Evolutionary conservation across 495 filamentous ascomycete genomes (phyloP).

Genomic region (Sabuloglossum arenarium): DNA sequence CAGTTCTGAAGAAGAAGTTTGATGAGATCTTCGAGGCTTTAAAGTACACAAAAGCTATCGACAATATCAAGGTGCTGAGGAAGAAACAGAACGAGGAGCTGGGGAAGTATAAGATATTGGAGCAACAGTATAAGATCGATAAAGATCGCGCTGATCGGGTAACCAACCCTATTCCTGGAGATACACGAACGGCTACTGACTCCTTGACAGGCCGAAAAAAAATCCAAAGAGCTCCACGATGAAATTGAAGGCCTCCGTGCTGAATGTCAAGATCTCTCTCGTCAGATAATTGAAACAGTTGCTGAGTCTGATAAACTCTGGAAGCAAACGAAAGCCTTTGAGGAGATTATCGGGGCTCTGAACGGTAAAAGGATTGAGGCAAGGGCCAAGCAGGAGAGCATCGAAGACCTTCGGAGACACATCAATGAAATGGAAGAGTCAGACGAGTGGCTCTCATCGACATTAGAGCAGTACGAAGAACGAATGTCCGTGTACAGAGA

Average conservation of each 20-base stretch:
- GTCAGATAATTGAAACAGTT: constrained; percentile 32
- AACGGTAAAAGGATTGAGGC: constrained; percentile 54
- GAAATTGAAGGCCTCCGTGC: constrained; percentile 51
- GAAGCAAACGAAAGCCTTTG: constrained; percentile 37
- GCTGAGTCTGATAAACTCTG: constrained; percentile 35
- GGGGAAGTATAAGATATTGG: constrained; percentile 42
- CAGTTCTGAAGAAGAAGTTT: constrained; percentile 70
- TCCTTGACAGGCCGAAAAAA: constrained; percentile 30
- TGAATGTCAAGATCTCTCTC: constrained; percentile 33
- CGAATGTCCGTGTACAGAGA: constrained; percentile 40
- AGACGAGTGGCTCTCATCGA: constrained; percentile 55
- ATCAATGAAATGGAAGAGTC: constrained; percentile 57
- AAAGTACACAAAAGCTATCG: constrained; percentile 93
- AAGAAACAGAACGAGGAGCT: constrained; percentile 68
- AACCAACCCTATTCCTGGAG: not conserved
- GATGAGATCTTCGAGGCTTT: constrained; percentile 95
- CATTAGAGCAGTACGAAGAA: constrained; percentile 64
- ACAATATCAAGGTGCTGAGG: constrained; percentile 68
- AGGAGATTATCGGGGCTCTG: constrained; percentile 45
- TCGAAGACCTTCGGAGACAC: constrained; percentile 44
- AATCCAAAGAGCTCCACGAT: constrained; percentile 36
- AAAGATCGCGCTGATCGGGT: constrained; percentile 65
- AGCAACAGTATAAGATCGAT: constrained; percentile 57
- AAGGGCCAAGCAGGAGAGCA: constrained; percentile 36
- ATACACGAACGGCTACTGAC: not conserved